Evolutionary conservation across 306 rosid species (phyloP), one percentile per base, ranked within the genome.

Genomic region (Fragaria ananassa): DNA sequence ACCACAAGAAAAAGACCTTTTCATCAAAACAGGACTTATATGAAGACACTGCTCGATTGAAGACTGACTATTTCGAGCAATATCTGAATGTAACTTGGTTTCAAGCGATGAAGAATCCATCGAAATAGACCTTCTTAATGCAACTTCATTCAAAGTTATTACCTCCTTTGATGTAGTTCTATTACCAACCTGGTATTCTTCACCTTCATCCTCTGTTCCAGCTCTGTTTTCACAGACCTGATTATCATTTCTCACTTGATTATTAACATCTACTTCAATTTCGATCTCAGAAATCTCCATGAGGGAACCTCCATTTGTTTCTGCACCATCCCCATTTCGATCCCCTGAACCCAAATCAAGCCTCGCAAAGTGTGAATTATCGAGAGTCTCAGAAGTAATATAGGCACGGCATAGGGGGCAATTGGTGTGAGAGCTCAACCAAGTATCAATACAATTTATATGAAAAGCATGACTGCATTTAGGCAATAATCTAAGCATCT

Each of bases 381-480:
- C 76, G 4, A 31, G 9, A 3, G 79, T 73, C 15, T 62, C 68
- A 4, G 68, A 62, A 14, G 89, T 73, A 49, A 91, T 79, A 62
- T 68, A 21, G 1, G 97, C 89, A 0, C 97, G 87, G 70, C 97
- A 91, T 37, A 91, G 86, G 8, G 93, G 95, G 60, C 97, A 91
- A 65, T 89, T 91, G 15, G 84, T 88, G 79, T 89, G 95, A 64
- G 92, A 89, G 60, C 91, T 80, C 56, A 91, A 60, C 97, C 97
- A 91, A 12, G 89, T 83, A 58, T 91, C 95, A 75, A 91, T 86
- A 73, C 93, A 91, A 17, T 82, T 74, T 6, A 86, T 72, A 50
- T 91, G 97, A 67, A 91, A 91, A 0, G 93, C 91, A 49, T 91
- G 97, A 71, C 75, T 91, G 31, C 97, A 91, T 71, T 89, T 91